Base-by-base conservation (phyloP, 2,329 filamentous ascomycete genomes). In the Pyricularia sp. region DNA sequence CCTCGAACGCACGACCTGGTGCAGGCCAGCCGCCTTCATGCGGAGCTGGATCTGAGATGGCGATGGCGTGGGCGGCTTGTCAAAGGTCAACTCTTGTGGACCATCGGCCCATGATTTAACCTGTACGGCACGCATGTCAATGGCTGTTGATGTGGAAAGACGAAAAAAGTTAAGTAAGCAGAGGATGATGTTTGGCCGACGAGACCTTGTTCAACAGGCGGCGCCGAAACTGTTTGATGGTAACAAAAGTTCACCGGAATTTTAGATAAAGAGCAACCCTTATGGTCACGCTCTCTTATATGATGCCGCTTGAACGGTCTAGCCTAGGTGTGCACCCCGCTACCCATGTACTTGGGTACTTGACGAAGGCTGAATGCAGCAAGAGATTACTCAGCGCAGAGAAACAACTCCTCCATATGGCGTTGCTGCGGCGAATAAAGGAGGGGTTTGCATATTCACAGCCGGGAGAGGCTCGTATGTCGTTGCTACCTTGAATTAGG, bases 1-100 rank as follows among this genome's bases (percentile, higher is more conserved):
- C 33, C 85, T 82, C 59, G 79, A 78, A 66, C 83, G 82, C 63
- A 88, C 86, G 4, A 88, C 76, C 14, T 81, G 79, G 74, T 87
- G 85, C 17, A 86, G 77, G 31, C 84, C 85, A 2, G 81, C 74
- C 14, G 84, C 84, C 65, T 84, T 72, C 70, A 88, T 79, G 71
- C 81, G 83, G 76, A 88, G 78, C 68, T 83, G 83, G 63, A 85
- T 72, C 69, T 74, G 70, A n/a, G 50, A 23, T 26, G 31, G n/a
- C 0, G 64, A 36, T 5, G 64, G 64, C n/a, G 64, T 36, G 4
- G 64, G 9, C 5, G 64, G 64, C 7, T 23, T 36, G 64, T 25
- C 31, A 7, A 26, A 28, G 4, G 64, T 65, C 10, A 65, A 31
- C n/a, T 65, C 31, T 23, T 20, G 64, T 17, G 64, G 64, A 5